Percentiles rank a stretch among this genome's conserved stretches.
Evolutionary conservation across 495 filamentous ascomycete species (phyloP).

Genomic region (Aspergillus affinis): DNA sequence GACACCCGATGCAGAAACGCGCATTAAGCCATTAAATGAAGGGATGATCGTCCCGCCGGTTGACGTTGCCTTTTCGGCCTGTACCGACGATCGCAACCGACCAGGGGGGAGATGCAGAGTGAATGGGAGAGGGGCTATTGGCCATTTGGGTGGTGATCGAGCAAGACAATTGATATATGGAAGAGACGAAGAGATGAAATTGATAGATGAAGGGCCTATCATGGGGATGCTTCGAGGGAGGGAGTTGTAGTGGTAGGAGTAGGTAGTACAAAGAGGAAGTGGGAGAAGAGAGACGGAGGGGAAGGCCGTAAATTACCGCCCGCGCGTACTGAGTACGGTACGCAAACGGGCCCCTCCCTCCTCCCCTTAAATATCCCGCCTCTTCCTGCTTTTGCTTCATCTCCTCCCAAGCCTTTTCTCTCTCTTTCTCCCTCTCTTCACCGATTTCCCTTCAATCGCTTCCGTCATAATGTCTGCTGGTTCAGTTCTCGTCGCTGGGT

Average conservation of each 20-base stretch:
- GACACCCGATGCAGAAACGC: not conserved
- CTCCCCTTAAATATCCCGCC: slow-evolving; percentile 7
- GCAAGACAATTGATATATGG: too few species aligned
- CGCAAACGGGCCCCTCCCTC: not conserved
- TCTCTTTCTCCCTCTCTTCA: slow-evolving; percentile 3
- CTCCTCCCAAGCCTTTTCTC: slow-evolving; percentile 3
- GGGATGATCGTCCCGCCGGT: not conserved
- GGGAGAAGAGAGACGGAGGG: not conserved
- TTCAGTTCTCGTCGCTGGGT: slow-evolving; percentile 91
- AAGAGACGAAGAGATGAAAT: too few species aligned
- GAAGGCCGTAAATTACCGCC: not conserved
- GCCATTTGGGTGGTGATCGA: not conserved
- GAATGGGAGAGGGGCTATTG: not conserved
- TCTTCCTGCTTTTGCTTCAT: slow-evolving; percentile 4
- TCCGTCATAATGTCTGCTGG: slow-evolving; percentile 67
- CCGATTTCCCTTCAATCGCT: slow-evolving; percentile 5
- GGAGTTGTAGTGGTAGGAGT: not conserved
- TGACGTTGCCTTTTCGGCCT: not conserved
- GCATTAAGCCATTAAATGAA: not conserved
- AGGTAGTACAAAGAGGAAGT: not conserved
- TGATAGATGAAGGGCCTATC: too few species aligned
- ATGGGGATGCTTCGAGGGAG: too few species aligned
- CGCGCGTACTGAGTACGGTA: not conserved
- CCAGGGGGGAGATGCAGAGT: not conserved
- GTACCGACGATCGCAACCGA: not conserved